A percentile compares a stretch with the other conserved stretches of the same genome.
phyloP scores from a whole-genome alignment of 768 basidiomycete genomes.

The Mycena latifolia region DNA sequence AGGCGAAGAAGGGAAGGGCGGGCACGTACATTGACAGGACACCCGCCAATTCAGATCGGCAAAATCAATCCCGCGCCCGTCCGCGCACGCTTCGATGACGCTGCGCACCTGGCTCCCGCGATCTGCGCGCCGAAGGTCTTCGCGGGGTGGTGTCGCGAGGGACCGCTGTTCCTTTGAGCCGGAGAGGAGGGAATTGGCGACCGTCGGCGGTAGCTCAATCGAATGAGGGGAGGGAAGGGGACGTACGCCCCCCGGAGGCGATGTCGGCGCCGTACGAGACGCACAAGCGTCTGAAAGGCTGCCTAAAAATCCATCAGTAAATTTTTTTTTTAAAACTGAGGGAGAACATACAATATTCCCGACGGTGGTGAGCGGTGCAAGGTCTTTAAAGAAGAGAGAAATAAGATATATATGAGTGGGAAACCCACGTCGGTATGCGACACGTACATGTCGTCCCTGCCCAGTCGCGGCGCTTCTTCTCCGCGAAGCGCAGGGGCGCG shows the following conservation, averaged over 20 bases:
- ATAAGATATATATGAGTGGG: too few relatives aligned
- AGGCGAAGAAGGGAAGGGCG: constrained; percentile 37
- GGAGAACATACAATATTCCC: constrained; percentile 81
- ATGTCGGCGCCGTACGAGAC: constrained; percentile 92
- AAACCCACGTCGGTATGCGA: too few relatives aligned
- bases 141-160: constrained; percentile 88
- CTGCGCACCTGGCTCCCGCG: constrained; percentile 85
- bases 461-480: constrained; percentile 93
- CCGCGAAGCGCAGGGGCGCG: constrained; percentile 74
- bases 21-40: constrained; percentile 89
- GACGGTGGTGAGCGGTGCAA: constrained; percentile 89
- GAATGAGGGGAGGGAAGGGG: too few relatives aligned
- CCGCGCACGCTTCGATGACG: constrained; percentile 85
- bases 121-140: constrained; percentile 91
- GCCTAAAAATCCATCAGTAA: not conserved
- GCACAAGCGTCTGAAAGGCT: constrained; percentile 96
- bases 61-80: constrained; percentile 83
- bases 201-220: too few relatives aligned
- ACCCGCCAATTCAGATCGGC: constrained; percentile 97
- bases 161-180: constrained; percentile 98
- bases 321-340: too few relatives aligned
- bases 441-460: constrained; percentile 84
- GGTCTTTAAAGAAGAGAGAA: constrained; percentile 46
- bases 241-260: constrained; percentile 90
- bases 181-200: constrained; percentile 89